phyloP scores from a whole-genome alignment of 176 grass and related monocot genomes.

The Musa acuminata region DNA sequence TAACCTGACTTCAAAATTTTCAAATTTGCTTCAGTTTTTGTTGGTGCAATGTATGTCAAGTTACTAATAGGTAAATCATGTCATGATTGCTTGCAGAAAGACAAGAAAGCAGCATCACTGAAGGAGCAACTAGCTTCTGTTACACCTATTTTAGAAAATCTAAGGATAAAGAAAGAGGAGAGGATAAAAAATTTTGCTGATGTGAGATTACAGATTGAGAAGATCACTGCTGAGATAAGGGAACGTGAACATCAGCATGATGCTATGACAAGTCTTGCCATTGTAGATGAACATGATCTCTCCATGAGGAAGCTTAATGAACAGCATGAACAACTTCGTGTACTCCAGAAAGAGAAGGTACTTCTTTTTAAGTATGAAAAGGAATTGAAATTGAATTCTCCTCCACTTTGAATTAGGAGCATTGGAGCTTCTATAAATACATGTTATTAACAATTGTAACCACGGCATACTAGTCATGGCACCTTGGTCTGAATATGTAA shows the following conservation, averaged over 20 bases:
- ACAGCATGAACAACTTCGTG: conserved; percentile 51
- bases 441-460: no score
- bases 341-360: conserved; percentile 97
- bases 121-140: conserved; percentile 70
- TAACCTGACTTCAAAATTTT: no score
- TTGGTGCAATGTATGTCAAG: no score
- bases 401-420: no score
- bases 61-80: no score
- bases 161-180: conserved; percentile 73
- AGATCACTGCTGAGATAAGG: conserved; percentile 54
- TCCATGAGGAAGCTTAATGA: conserved; percentile 58
- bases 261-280: neutral
- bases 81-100: conserved; percentile 60
- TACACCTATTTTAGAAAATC: conserved; percentile 52
- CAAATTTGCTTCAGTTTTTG: no score
- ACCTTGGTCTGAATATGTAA: no score
- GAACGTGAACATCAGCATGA: conserved; percentile 28
- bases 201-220: conserved; percentile 65
- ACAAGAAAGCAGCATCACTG: conserved; percentile 43
- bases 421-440: no score
- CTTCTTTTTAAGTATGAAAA: neutral
- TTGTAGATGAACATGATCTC: conserved; percentile 61
- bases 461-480: no score
- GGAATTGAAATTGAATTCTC: no score
- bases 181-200: conserved; percentile 53